Evolutionary conservation across 2,329 filamentous ascomycete genomes (phyloP).

Genomic region (Mariannaea elegans): DNA sequence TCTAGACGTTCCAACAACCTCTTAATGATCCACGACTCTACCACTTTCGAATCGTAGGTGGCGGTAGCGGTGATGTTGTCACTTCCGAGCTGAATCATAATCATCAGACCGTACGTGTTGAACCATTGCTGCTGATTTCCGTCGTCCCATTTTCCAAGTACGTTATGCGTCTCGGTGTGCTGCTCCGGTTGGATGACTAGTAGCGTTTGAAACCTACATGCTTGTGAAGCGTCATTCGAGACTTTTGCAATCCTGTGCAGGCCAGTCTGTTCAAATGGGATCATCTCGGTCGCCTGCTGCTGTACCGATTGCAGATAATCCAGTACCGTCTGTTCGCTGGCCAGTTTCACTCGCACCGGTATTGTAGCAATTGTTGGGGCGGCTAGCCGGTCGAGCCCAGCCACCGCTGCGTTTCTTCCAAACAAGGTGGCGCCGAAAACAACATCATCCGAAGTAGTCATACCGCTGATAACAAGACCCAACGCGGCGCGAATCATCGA

Average conservation of each 20-base stretch:
- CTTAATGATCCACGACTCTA: background rate
- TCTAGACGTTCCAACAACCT: background rate
- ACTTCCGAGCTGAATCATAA: background rate
- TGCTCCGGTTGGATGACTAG: slow-evolving; percentile 15
- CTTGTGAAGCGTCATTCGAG: slow-evolving; percentile 8
- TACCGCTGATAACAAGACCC: slow-evolving; percentile 31
- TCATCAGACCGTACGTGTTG: slow-evolving; percentile 7
- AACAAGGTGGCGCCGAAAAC: slow-evolving; percentile 19
- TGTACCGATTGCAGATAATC: slow-evolving; percentile 53
- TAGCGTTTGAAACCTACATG: slow-evolving; percentile 21
- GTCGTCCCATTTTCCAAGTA: background rate
- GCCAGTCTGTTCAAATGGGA: slow-evolving; percentile 29
- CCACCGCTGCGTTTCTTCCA: slow-evolving; percentile 16
- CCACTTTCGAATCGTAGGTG: slow-evolving; percentile 11
- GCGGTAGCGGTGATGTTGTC: background rate
- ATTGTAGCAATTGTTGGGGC: slow-evolving; percentile 28
- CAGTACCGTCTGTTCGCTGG: slow-evolving; percentile 42
- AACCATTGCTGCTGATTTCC: background rate
- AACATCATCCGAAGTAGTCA: slow-evolving; percentile 27
- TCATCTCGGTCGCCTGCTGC: slow-evolving; percentile 28
- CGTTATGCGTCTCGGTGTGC: no score
- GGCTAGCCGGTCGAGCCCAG: slow-evolving; percentile 17
- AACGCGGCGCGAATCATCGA: slow-evolving; percentile 41
- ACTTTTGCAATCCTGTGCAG: slow-evolving; percentile 25
- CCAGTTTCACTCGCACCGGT: slow-evolving; percentile 33